phyloP scores from a whole-genome alignment of 1,284 basidiomycete genomes.

The Amylostereum chailletii region DNA sequence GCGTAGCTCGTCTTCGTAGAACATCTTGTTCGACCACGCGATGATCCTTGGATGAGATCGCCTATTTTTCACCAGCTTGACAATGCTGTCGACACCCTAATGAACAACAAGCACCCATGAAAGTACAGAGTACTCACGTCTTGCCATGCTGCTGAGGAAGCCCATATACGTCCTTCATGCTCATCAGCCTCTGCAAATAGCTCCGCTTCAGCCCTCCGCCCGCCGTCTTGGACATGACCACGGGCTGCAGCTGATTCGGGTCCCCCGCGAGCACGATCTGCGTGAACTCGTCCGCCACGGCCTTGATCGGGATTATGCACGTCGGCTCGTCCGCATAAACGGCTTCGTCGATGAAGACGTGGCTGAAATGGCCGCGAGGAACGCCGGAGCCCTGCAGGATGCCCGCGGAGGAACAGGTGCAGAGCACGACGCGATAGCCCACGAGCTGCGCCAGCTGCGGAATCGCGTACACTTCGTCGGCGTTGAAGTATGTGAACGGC shows the following conservation, averaged over 20 bases:
- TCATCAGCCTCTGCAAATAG: conserved; percentile 52
- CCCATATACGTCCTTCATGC: conserved; percentile 31
- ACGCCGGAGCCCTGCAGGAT: conserved; percentile 36
- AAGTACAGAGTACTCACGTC: conserved; percentile 25
- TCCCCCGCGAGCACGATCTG: conserved; percentile 55
- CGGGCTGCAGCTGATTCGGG: conserved; percentile 54
- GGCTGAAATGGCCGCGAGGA: conserved; percentile 24
- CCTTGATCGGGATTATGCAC: conserved; percentile 45
- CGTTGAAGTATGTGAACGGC: conserved; percentile 30
- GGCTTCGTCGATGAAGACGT: conserved; percentile 35
- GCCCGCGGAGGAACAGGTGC: conserved; percentile 43
- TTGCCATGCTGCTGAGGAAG: conserved; percentile 26
- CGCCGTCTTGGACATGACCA: conserved; percentile 44
- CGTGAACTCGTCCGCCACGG: conserved; percentile 39
- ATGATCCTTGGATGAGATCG: conserved; percentile 50
- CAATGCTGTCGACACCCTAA: conserved; percentile 24
- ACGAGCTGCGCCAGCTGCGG: conserved; percentile 26
- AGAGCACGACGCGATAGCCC: conserved; percentile 38
- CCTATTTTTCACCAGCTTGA: conserved; percentile 47
- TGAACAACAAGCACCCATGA: neutral
- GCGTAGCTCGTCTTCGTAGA: conserved; percentile 44
- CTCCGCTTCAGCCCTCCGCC: conserved; percentile 42
- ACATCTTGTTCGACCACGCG: conserved; percentile 45
- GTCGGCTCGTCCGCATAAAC: conserved; percentile 49
- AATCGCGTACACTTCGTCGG: conserved; percentile 31